These are phyloP conservation scores for Penicillium sp. DNA, from an alignment of 2,329 filamentous ascomycete species.

Conservation along the genomic window DNA sequence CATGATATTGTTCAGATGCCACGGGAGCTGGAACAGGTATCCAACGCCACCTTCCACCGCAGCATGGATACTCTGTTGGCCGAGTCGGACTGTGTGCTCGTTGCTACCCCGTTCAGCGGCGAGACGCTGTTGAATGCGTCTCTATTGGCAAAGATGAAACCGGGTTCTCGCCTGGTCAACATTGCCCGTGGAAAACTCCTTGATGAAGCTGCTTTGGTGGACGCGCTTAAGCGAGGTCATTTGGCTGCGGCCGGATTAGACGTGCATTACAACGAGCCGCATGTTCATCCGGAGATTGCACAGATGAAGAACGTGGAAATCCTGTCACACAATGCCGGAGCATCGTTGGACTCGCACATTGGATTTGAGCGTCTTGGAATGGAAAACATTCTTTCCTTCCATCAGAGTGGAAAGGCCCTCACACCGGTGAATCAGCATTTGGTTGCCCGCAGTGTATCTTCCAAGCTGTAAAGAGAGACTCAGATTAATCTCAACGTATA, in stretches of 20 bases:
- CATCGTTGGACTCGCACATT: constrained; percentile 46
- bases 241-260: constrained; percentile 48
- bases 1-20: constrained; percentile 45
- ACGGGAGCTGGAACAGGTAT: constrained; percentile 33
- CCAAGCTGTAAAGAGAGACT: constrained; percentile 15
- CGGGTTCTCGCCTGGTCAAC: constrained; percentile 47
- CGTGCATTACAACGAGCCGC: constrained; percentile 51
- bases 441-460: constrained; percentile 26
- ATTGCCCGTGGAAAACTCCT: constrained; percentile 49
- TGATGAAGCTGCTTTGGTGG: constrained; percentile 46
- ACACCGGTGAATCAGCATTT: constrained; percentile 58
- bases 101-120: constrained; percentile 44
- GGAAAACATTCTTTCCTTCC: constrained; percentile 42
- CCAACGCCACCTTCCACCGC: constrained; percentile 41
- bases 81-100: constrained; percentile 43
- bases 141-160: constrained; percentile 45
- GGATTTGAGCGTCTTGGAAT: constrained; percentile 45
- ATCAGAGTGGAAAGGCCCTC: constrained; percentile 32
- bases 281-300: constrained; percentile 44
- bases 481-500: no score
- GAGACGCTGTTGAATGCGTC: constrained; percentile 40
- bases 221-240: constrained; percentile 45
- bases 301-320: constrained; percentile 40
- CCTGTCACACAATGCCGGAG: constrained; percentile 46
- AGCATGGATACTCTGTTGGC: constrained; percentile 42